These are phyloP conservation scores for Flaveria brownii DNA, from an alignment of 129 eudicot genomes.

Conservation along the genomic window DNA sequence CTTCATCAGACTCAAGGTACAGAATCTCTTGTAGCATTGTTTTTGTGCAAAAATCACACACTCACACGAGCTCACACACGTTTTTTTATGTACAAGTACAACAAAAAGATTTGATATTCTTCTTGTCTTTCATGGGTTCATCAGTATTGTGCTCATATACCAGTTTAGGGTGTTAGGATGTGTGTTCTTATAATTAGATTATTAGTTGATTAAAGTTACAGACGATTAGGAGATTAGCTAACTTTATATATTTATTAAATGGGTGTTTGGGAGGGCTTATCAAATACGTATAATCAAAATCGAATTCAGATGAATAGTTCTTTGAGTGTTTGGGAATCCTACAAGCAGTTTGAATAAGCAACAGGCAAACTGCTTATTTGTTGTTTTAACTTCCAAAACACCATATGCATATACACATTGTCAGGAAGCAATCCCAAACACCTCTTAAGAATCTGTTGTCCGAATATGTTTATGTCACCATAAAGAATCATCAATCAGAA, in stretches of 20 bases:
- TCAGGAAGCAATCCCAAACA: neutral
- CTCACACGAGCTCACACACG: neutral
- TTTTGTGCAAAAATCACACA: neutral
- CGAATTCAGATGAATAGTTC: too few species aligned
- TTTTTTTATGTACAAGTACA: neutral
- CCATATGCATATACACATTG: neutral
- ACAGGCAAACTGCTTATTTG: neutral
- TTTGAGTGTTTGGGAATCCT: too few species aligned
- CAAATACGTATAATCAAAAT: neutral
- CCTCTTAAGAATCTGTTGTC: neutral
- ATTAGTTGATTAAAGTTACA: neutral
- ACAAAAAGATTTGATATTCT: neutral
- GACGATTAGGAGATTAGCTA: slow-evolving; percentile 6
- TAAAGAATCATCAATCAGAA: neutral
- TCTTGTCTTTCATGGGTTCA: slow-evolving; percentile 5
- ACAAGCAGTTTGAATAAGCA: too few species aligned
- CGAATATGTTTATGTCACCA: neutral
- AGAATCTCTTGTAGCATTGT: neutral
- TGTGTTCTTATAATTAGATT: neutral
- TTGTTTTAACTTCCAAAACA: neutral
- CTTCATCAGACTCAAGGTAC: slow-evolving; percentile 78
- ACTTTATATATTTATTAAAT: neutral
- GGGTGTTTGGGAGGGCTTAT: slow-evolving; percentile 13
- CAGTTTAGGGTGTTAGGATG: neutral
- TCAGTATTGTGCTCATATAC: neutral